Conservation (phyloP, 1,139 yeast species). For the Zygoascus sp. region DNA sequence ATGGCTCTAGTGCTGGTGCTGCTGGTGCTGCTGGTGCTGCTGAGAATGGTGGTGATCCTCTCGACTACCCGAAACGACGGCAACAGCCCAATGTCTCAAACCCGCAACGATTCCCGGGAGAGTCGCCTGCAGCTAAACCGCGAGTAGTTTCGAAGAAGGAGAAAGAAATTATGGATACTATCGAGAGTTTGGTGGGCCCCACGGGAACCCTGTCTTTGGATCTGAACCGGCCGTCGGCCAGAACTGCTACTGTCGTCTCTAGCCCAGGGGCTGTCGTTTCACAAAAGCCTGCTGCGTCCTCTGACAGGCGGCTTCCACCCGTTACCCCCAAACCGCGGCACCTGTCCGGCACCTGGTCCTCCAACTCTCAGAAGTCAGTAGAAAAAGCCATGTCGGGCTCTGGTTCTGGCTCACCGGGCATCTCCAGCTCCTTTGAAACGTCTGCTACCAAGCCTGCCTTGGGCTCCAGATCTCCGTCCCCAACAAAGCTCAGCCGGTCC, state of each 20-base stretch:
- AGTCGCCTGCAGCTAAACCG: not conserved
- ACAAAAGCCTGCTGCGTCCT: not conserved
- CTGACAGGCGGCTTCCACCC: not conserved
- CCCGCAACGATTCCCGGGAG: not conserved
- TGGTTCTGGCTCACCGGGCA: too few relatives aligned
- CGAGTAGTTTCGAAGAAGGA: constrained; percentile 18
- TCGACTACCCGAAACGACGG: not conserved
- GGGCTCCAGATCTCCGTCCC: constrained; percentile 9
- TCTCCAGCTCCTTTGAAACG: too few relatives aligned
- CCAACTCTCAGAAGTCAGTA: too few relatives aligned
- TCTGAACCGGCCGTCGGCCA: not conserved
- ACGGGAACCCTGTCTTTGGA: constrained; percentile 12
- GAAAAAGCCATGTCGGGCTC: too few relatives aligned
- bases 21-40: not conserved
- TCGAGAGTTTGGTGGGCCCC: constrained; percentile 25
- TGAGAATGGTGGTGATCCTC: too few relatives aligned
- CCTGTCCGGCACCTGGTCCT: not conserved
- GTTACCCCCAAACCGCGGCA: constrained; percentile 4
- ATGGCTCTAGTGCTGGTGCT: not conserved
- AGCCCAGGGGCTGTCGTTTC: not conserved
- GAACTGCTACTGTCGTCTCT: not conserved
- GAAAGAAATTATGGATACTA: constrained; percentile 22
- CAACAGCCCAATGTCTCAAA: not conserved
- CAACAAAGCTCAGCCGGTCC: constrained; percentile 19
- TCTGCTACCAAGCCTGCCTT: too few relatives aligned